phyloP scores from a whole-genome alignment of 805 yeast genomes.

The Myxozyma neotropica region DNA sequence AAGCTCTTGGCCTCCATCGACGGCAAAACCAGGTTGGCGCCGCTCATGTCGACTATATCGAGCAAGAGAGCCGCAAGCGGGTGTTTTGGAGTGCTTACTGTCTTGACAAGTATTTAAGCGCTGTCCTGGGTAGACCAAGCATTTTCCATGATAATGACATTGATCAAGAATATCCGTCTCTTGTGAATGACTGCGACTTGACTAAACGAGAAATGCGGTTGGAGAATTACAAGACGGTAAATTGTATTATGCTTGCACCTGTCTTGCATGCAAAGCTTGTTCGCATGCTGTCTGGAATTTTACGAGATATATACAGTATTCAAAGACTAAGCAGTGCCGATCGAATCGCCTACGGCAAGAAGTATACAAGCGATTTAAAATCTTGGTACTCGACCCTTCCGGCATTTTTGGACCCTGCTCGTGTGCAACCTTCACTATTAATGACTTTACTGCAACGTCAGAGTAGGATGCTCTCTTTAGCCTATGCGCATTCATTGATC shows the following conservation, averaged over 20 bases:
- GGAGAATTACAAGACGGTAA: conserved; percentile 1
- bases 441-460: conserved; percentile 26
- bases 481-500: conserved; percentile 26
- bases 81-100: conserved; percentile 38
- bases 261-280: conserved; percentile 22
- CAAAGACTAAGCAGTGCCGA: background rate
- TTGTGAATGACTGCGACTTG: conserved; percentile 26
- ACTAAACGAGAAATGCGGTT: background rate
- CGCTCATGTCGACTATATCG: conserved; percentile 15
- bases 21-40: conserved; percentile 7
- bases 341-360: background rate
- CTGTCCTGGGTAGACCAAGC: conserved; percentile 54
- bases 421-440: conserved; percentile 16
- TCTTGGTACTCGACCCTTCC: conserved; percentile 21
- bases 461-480: conserved; percentile 20
- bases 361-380: conserved; percentile 15
- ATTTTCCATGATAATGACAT: conserved; percentile 56
- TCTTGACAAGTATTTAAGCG: conserved; percentile 48
- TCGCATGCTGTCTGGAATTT: conserved; percentile 17
- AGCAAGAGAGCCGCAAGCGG: conserved; percentile 34
- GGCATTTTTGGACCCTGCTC: conserved; percentile 24
- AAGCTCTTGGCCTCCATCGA: conserved; percentile 28
- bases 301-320: conserved; percentile 24
- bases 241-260: conserved; percentile 26
- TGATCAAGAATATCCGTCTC: conserved; percentile 37